Base-by-base conservation (phyloP, 2,329 filamentous ascomycete species). In the Trichoderma asperellum region DNA sequence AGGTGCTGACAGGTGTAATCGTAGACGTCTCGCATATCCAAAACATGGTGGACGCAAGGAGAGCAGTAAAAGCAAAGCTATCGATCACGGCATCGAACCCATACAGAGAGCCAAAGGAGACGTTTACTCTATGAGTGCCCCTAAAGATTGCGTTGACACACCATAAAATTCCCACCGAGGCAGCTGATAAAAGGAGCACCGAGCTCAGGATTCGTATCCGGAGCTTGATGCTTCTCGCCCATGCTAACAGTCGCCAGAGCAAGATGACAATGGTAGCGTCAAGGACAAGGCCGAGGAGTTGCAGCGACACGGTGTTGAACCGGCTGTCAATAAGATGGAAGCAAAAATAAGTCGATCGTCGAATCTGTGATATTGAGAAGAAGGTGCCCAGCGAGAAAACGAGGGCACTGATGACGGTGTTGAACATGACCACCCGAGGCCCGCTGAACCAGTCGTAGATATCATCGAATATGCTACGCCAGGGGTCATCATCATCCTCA, bases 261-360 rank as follows among this genome's bases (percentile, higher is more conserved):
- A 86, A 74, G n/a, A 86, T 74, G 24, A 84, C 73, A 63, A 87
- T 82, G 49, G 76, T 68, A 7, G 82, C 80, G 72, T 88, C 86
- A 5, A 86, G 76, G 27, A 81, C 69, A 21, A 87, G 74, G 0
- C 84, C 83, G 1, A 80, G 21, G 59, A 81, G 70, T 70, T 87
- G 86, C 7, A 83, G 72, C n/a, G 78, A 71, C 0, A 83, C 71
- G 1, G 82, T 76, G 21, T 75, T 75, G 5, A 76, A 73, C 3
- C 75, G 75, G 62, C 77, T 81, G 66, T 86, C 85, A 16, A 80
- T 70, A 4, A 79, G 72, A 5, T 78, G 72, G 21, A 85, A 83
- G 73, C 86, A 88, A 68, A 87, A 81, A 69, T 84, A 86, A 0
- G 84, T 86, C 14, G 86, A 87, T n/a, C 74, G 77, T 21, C 75